phyloP scores from a whole-genome alignment of 768 basidiomycete species.

The Trametes meyenii region DNA sequence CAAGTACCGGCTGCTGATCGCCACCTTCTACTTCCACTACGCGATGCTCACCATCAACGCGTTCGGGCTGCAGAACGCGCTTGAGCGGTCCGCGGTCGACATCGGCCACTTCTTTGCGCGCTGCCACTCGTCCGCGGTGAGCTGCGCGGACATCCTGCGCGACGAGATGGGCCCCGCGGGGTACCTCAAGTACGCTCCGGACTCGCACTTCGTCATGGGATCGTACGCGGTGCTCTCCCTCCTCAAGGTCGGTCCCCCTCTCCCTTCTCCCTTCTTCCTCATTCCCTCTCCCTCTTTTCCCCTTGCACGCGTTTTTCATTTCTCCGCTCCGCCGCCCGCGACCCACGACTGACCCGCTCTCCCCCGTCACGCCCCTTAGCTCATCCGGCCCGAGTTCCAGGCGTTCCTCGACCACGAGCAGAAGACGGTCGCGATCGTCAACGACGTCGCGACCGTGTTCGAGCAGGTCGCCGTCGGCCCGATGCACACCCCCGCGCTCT shows the following conservation, averaged over 20 bases:
- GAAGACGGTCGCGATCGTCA: slow-evolving; percentile 67
- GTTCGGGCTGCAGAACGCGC: slow-evolving; percentile 95
- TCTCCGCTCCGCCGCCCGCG: background rate
- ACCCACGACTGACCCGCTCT: background rate
- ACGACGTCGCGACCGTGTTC: slow-evolving; percentile 80
- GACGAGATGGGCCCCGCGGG: slow-evolving; percentile 80
- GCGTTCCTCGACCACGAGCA: slow-evolving; percentile 75
- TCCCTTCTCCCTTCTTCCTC: too few species aligned
- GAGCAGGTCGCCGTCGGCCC: slow-evolving; percentile 77
- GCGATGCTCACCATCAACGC: slow-evolving; percentile 89
- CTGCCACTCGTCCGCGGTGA: slow-evolving; percentile 70
- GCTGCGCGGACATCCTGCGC: slow-evolving; percentile 70
- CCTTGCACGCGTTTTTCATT: background rate
- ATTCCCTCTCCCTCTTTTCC: too few species aligned
- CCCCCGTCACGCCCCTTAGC: slow-evolving; percentile 43
- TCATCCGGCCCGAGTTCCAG: slow-evolving; percentile 83
- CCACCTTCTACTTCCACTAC: slow-evolving; percentile 83
- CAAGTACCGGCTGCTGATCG: slow-evolving; percentile 55
- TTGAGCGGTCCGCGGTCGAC: slow-evolving; percentile 74
- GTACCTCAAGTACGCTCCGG: slow-evolving; percentile 81
- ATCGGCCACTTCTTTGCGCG: slow-evolving; percentile 85
- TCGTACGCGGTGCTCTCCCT: slow-evolving; percentile 93
- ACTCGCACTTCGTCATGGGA: slow-evolving; percentile 88
- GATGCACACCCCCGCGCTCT: slow-evolving; percentile 88
- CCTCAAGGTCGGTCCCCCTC: slow-evolving; percentile 69